These are phyloP conservation scores for Wickerhamomyces alni DNA, from an alignment of 805 yeast genomes.

Conservation along the genomic window DNA sequence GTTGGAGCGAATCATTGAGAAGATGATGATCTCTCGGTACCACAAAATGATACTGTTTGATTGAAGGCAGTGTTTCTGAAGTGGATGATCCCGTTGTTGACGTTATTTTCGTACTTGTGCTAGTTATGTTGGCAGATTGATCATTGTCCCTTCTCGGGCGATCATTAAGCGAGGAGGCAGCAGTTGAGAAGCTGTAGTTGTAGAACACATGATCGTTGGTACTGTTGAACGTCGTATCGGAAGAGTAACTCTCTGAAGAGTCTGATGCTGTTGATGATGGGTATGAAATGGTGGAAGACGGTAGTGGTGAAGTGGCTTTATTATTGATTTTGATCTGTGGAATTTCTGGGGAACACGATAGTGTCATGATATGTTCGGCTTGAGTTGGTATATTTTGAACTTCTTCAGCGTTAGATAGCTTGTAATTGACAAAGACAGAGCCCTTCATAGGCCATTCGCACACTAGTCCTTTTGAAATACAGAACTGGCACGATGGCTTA, in stretches of 20 bases:
- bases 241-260: not conserved
- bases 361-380: no score
- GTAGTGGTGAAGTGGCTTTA: no score
- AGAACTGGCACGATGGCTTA: slow-evolving; percentile 36
- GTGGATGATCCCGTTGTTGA: not conserved
- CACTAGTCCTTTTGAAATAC: slow-evolving; percentile 29
- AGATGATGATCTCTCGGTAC: slow-evolving; percentile 6
- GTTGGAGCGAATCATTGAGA: not conserved
- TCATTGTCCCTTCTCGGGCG: not conserved
- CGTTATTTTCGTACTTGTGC: no score
- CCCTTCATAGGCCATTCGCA: slow-evolving; percentile 20
- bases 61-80: slow-evolving; percentile 4
- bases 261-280: not conserved
- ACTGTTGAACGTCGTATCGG: no score
- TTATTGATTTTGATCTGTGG: not conserved
- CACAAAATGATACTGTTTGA: slow-evolving; percentile 8
- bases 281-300: not conserved
- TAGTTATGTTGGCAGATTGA: no score
- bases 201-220: not conserved
- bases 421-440: slow-evolving; percentile 13
- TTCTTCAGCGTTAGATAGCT: not conserved
- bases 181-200: slow-evolving; percentile 1
- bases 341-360: not conserved
- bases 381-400: no score
- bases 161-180: not conserved